Evolutionary conservation across 2,329 filamentous ascomycete species (phyloP), one percentile per base, ranked within the genome.

Genomic region (Leptographium galeiforme): DNA sequence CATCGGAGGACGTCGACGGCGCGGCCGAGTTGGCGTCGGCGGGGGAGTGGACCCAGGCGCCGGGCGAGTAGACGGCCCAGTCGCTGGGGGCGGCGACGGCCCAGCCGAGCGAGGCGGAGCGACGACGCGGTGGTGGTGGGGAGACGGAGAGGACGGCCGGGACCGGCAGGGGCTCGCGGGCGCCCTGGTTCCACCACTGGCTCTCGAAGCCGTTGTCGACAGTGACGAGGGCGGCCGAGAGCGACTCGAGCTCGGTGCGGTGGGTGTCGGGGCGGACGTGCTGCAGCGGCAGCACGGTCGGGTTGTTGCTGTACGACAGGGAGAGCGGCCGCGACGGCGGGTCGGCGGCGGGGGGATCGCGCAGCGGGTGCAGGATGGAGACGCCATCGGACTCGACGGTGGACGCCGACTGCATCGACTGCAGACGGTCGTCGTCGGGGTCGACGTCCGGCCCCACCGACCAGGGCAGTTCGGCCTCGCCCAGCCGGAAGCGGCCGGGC

Each of bases 161-260:
- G n/a, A 61, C 57, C 12, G 56, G 48, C 1, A 61, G 58, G 33
- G 56, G 53, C 50, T 66, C 63, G 2, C 68, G 63, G 10, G 56
- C 55, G 1, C 74, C 75, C 56, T 74, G 72, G 58, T 77, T 72
- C 75, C 76, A 78, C 75, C 75, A 78, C 62, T 78, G 75, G 56
- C 74, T 72, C 64, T 79, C 76, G 57, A 79, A 78, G 2, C 76
- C 76, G 58, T 78, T 79, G 59, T 79, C 76, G 4, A 79, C 72
- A 2, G 76, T 78, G 66, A 78, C 71, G 69, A 79, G 71, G 40
- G 76, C 76, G 5, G 70, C 69, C 11, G 74, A 75, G 5, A 79
- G 64, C 0, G 72, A 68, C 53, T 73, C 73, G 4, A 78, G 69
- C 46, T 77, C 72, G 16, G 61, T 59, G 10, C 60, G 65, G 14